These are phyloP conservation scores for Nidula microcarpa DNA, from an alignment of 768 basidiomycete species.

Conservation along the genomic window DNA sequence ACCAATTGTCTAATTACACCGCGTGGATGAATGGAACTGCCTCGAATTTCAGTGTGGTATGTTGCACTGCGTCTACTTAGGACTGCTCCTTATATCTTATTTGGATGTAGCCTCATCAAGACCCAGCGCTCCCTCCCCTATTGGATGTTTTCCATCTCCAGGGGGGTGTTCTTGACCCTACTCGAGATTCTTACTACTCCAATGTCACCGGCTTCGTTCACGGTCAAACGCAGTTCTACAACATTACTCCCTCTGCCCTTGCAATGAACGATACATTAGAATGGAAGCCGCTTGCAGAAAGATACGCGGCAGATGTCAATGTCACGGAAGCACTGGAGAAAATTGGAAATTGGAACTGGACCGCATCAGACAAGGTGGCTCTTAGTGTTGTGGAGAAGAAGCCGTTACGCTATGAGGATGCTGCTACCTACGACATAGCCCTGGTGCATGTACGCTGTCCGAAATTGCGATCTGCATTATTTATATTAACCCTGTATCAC, in stretches of 20 bases:
- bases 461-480: constrained; percentile 2
- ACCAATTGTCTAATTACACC: constrained; percentile 69
- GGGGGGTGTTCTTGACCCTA: constrained; percentile 40
- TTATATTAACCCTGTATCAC: neutral
- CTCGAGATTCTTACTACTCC: constrained; percentile 55
- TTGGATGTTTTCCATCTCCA: constrained; percentile 45
- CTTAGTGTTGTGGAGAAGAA: constrained; percentile 65
- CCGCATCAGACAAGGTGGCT: constrained; percentile 54
- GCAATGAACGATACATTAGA: constrained; percentile 29
- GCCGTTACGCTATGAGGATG: constrained; percentile 30
- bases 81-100: neutral
- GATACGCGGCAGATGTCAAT: constrained; percentile 47
- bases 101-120: constrained; percentile 40
- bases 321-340: constrained; percentile 44
- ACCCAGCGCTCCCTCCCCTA: constrained; percentile 39
- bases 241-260: constrained; percentile 52
- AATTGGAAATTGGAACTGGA: constrained; percentile 70
- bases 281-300: constrained; percentile 51
- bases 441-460: constrained; percentile 60
- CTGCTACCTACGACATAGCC: constrained; percentile 34
- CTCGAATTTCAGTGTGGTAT: constrained; percentile 64
- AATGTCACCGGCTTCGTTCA: constrained; percentile 82
- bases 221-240: constrained; percentile 57
- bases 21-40: constrained; percentile 70
- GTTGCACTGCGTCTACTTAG: constrained; percentile 12